These are phyloP conservation scores for Seiridium cupressi DNA, from an alignment of 2,329 filamentous ascomycete species.

Conservation along the genomic window DNA sequence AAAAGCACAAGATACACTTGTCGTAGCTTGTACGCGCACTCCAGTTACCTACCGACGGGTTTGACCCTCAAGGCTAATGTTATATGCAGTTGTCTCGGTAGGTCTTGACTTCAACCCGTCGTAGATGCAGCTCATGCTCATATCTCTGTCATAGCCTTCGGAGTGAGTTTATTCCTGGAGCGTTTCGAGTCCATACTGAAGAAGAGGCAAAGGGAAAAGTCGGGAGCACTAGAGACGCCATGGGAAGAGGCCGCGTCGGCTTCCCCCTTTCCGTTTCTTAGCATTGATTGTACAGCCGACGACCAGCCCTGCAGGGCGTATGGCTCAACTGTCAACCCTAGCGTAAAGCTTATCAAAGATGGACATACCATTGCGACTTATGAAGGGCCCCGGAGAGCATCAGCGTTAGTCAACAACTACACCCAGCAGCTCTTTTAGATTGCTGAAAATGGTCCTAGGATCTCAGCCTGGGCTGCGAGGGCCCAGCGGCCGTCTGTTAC, in stretches of 20 bases:
- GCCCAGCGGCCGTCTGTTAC: slow-evolving; percentile 23
- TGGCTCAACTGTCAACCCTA: slow-evolving; percentile 10
- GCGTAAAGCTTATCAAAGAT: slow-evolving; percentile 14
- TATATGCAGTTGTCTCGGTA: neutral
- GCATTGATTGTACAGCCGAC: slow-evolving; percentile 17
- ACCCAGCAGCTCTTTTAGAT: neutral
- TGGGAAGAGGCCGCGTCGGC: slow-evolving; percentile 15
- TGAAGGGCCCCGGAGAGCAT: slow-evolving; percentile 18
- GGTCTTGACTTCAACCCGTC: neutral
- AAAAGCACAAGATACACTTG: neutral
- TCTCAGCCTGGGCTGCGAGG: slow-evolving; percentile 22
- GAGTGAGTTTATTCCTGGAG: neutral
- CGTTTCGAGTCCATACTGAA: neutral
- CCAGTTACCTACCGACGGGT: neutral
- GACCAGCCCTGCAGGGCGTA: slow-evolving; percentile 11
- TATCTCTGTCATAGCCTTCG: neutral
- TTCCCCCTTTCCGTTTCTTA: slow-evolving; percentile 12
- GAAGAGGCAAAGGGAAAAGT: slow-evolving; percentile 13
- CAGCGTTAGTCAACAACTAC: slow-evolving; percentile 14
- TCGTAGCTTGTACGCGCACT: slow-evolving; percentile 1
- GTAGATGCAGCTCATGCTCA: neutral
- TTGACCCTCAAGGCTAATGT: neutral
- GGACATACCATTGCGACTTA: slow-evolving; percentile 15
- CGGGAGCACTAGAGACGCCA: slow-evolving; percentile 16
- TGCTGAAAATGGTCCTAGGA: slow-evolving; percentile 11